Percentiles rank a stretch among this genome's conserved stretches.
These are phyloP conservation scores for Phlyctochytrium arcticum DNA, from an alignment of 192 early-diverging fungal species.

Conservation along the genomic window DNA sequence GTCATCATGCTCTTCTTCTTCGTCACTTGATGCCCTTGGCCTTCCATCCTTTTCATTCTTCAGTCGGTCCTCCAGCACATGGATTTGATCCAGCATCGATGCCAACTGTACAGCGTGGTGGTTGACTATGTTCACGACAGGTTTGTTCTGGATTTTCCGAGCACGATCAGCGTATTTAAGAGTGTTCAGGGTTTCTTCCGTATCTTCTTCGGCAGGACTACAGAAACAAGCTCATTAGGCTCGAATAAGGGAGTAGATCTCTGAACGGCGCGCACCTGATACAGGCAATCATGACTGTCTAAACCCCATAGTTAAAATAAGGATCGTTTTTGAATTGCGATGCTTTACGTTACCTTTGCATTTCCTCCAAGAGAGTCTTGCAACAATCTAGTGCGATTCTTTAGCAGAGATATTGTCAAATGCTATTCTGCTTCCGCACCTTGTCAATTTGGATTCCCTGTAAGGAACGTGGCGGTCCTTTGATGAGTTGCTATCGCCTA, in stretches of 20 bases:
- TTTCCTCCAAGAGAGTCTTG: conserved; percentile 82
- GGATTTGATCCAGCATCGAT: neutral
- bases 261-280: conserved; percentile 19
- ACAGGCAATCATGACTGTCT: conserved; percentile 55
- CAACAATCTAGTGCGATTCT: conserved; percentile 30
- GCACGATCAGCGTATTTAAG: conserved; percentile 73
- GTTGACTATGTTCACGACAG: conserved; percentile 42
- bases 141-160: conserved; percentile 52
- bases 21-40: neutral
- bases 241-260: neutral
- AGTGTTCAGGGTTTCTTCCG: conserved; percentile 90
- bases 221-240: neutral
- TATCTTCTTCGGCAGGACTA: conserved; percentile 71
- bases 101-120: conserved; percentile 5
- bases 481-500: conserved; percentile 47
- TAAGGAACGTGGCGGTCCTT: conserved; percentile 73
- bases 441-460: conserved; percentile 91
- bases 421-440: conserved; percentile 1
- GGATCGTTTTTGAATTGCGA: too few species aligned
- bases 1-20: neutral
- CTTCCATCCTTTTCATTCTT: neutral
- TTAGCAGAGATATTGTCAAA: too few species aligned
- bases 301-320: too few species aligned
- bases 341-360: conserved; percentile 45
- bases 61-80: neutral